Evolutionary conservation across 169 alveolate species (phyloP), one percentile per base, ranked within the genome.

Genomic region (Sarcocystis neurona): DNA sequence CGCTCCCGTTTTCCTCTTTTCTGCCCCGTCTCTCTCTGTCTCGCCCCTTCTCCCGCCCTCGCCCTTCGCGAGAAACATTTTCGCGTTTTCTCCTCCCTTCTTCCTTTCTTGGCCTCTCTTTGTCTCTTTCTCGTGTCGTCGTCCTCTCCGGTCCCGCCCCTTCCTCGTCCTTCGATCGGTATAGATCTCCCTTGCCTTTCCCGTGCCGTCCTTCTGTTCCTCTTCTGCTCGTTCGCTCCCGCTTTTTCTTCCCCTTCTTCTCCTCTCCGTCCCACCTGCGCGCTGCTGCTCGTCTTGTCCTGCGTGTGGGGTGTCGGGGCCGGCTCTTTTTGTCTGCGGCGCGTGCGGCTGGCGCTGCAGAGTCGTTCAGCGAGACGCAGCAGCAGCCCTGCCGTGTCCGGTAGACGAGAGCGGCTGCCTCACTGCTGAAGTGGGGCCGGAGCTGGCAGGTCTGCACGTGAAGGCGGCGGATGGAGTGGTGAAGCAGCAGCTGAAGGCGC

Each of bases 381-480:
- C 82, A 77, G 88, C 85, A 0, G 86, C 56, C 34, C 44, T 86
- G 86, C 75, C 88, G n/a, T 82, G 89, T 27, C 89, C 89, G 0
- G 50, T 91, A 6, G 92, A 86, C 66, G 93, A 78, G 70, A 41
- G 37, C 43, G 93, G 93, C 18, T 10, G 56, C 39, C 53, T 89
- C 27, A 53, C 85, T 0, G 72, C 46, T 72, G 87, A 85, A 84
- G 94, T 93, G 41, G 63, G 37, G 0, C 96, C 37, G 80, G 95
- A 50, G 97, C 97, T 92, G 95, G 95, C 2, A 90, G 94, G 56
- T 94, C 95, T 95, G 91, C 95, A 97, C 92, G 96, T 99, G 34
- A 98, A 98, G 93, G 99, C 96, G 72, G 99, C 99, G 41, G 99
- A 99, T 90, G 95, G 95, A 63, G 94, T 82, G n/a, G 97, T 99